Base-by-base conservation (phyloP, 2,329 filamentous ascomycete genomes). In the Sporothrix phasma region DNA sequence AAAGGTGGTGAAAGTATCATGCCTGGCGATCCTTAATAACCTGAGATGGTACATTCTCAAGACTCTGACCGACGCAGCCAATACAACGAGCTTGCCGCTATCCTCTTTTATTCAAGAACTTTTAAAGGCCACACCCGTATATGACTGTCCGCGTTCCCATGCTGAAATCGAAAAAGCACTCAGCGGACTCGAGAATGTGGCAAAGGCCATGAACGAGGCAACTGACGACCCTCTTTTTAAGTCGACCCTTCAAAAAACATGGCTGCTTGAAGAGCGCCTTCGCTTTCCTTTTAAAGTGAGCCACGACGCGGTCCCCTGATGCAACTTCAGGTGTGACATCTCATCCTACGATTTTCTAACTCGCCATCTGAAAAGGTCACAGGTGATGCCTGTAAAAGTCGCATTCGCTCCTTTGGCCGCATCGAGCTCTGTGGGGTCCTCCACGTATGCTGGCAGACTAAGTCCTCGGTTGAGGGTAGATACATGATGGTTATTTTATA, bases 1-100 rank as follows among this genome's bases (percentile, higher is more conserved):
- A 69, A 97, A 97, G 84, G 92, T 90, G 69, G 74, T 56, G 10
- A 19, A 43, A 8, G 34, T 3, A 8, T 6, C 10, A 7, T n/a
- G 24, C 1, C 34, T 37, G 5, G 34, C 34, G 15, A 37, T 15
- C 10, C 7, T 19, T 8, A n/a, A 17, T 7, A 43, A 2, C 2
- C 6, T 37, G 34, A 6, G n/a, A 29, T 47, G 1, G 15, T 46
- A 49, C 24, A 2, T 26, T 11, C 15, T 29, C 11, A 60, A 10
- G 10, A 39, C 11, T 3, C 7, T 13, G n/a, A 11, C 8, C 1
- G 22, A n/a, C 3, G 24, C 29, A 96, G 90, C 94, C 93, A 0
- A 92, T 97, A 22, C 93, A 99, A 75, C 84, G 93, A 63, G 84
- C 97, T 24, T 96, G 91, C 78, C 91, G 89, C 76, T 97, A 97